Evolutionary conservation across 2,329 filamentous ascomycete genomes (phyloP), one percentile per base, ranked within the genome.

Genomic region (Phyllosticta capitalensis): DNA sequence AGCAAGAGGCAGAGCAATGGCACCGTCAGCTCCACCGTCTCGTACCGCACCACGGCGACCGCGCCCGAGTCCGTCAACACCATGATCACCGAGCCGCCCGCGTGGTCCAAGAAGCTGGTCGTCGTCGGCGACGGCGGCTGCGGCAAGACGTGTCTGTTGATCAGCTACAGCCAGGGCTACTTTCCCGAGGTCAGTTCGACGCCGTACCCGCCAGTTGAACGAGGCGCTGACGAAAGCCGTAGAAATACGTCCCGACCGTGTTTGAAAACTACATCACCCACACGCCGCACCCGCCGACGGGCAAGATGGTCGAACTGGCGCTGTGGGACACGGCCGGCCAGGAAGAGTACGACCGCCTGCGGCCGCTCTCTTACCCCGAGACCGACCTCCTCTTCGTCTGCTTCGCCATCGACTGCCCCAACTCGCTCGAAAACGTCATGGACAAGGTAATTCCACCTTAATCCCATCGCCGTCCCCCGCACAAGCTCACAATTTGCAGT

Each of bases 221-320:
- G 20, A 3, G 19, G 4, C 22, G 19, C 56, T 59, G 26, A 59
- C 24, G 14, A 45, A 57, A 12, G 33, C 9, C 21, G 48, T 69
- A 99, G 94, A 97, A 96, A 97, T 99, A 99, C 69, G 94, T 99
- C 49, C 94, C 94, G 3, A 99, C 94, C 1, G 94, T 99, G 56
- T 99, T 99, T 74, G 94, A 99, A 72, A 99, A 99, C 80, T 99
- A 99, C 83, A 97, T 99, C 77, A 96, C 94, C 58, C 92, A 96
- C 74, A 95, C 92, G 60, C 88, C 86, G 62, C 94, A 99, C 76
- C 84, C 86, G 64, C 84, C 86, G 52, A 89, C 88, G 12, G 92
- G 92, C 70, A 97, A 96, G 81, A 92, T 88, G 61, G 91, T 99
- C 66, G 94, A 99, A 78, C 84, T 99, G 63, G 94, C 94, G 49